phyloP scores from a whole-genome alignment of 169 alveolate species.

The Plasmodium gallinaceum region DNA sequence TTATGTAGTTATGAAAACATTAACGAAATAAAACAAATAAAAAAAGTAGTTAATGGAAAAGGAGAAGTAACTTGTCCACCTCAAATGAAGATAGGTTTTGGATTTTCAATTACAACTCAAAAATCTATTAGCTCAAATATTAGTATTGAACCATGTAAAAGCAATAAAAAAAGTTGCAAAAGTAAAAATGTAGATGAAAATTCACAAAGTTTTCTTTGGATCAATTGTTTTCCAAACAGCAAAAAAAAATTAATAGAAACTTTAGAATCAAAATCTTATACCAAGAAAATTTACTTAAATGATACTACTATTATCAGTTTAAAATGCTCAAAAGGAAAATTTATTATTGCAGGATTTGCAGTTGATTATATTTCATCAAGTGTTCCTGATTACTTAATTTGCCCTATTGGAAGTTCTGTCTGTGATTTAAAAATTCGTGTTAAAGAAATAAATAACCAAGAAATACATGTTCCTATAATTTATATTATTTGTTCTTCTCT shows the following conservation, averaged over 20 bases:
- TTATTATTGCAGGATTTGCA: conserved; percentile 74
- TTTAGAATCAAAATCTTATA: conserved; percentile 47
- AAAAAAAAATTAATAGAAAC: conserved; percentile 25
- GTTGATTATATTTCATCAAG: conserved; percentile 62
- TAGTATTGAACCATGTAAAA: conserved; percentile 58
- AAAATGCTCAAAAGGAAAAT: conserved; percentile 54
- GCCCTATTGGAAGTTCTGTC: conserved; percentile 68
- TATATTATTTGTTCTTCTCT: conserved; percentile 74
- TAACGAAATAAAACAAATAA: conserved; percentile 53
- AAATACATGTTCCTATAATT: conserved; percentile 54
- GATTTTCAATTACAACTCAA: conserved; percentile 53
- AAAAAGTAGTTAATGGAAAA: conserved; percentile 24
- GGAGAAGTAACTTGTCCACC: conserved; percentile 46
- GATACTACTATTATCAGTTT: conserved; percentile 30
- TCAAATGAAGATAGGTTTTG: conserved; percentile 74
- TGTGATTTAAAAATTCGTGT: conserved; percentile 70
- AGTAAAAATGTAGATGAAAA: background rate
- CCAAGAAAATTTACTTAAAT: conserved; percentile 43
- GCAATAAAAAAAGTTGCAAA: conserved; percentile 27
- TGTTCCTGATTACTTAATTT: conserved; percentile 23
- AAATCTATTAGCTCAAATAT: conserved; percentile 30
- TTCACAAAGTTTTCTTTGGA: conserved; percentile 56
- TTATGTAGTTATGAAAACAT: conserved; percentile 61
- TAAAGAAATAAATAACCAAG: conserved; percentile 10
- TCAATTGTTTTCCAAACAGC: conserved; percentile 58